phyloP scores from a whole-genome alignment of 179 eudicot genomes.

The Beta corolliflora region DNA sequence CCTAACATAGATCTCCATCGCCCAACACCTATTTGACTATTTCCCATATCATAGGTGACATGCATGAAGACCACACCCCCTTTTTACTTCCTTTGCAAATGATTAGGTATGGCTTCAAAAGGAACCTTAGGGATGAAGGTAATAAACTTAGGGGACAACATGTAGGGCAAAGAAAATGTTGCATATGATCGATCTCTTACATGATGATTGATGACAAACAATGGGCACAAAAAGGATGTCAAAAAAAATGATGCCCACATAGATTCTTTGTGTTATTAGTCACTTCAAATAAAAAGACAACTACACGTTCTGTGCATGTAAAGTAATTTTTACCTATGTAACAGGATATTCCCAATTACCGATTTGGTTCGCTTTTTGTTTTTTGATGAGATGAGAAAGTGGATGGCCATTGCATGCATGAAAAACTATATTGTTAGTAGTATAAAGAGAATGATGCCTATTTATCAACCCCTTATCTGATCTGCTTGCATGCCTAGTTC shows the following conservation, averaged over 20 bases:
- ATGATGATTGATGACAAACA: neutral
- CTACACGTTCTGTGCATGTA: conserved; percentile 14
- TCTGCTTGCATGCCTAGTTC: neutral
- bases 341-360: neutral
- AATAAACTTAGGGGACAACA: neutral
- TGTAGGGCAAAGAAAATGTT: neutral
- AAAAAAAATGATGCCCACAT: neutral
- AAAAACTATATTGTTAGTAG: neutral
- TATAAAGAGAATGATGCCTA: neutral
- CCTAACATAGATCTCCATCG: neutral
- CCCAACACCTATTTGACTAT: neutral
- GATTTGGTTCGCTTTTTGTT: neutral
- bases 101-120: neutral
- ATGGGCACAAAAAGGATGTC: neutral
- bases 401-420: conserved; percentile 1
- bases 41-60: neutral
- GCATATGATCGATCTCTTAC: neutral
- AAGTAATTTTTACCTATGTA: conserved; percentile 12
- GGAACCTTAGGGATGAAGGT: conserved; percentile 35
- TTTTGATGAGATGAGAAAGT: neutral
- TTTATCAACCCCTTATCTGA: neutral
- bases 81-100: neutral
- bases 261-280: neutral
- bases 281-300: neutral
- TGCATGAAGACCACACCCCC: neutral